These are phyloP conservation scores for Nelumbo lutea DNA, from an alignment of 164 flowering plant species.

Conservation along the genomic window DNA sequence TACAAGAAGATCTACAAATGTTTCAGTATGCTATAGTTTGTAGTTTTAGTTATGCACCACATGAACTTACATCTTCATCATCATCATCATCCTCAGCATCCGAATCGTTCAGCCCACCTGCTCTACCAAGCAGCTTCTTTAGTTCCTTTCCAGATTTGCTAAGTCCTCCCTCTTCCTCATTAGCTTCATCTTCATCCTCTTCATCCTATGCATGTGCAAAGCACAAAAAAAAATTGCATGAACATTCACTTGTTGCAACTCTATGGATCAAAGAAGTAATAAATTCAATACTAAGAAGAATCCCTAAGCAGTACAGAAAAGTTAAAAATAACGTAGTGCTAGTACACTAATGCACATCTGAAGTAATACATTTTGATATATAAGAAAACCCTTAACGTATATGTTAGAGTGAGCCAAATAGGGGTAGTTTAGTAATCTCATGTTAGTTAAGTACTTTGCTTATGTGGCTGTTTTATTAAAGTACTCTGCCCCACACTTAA, in stretches of 20 bases:
- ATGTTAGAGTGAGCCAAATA: too few species aligned
- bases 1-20: not conserved
- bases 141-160: conserved; percentile 97
- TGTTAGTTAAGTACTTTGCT: too few species aligned
- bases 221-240: not conserved
- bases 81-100: conserved; percentile 93
- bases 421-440: too few species aligned
- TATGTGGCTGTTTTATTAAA: too few species aligned
- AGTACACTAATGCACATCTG: not conserved
- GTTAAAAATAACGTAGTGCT: not conserved
- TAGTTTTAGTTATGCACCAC: conserved; percentile 1
- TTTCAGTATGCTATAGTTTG: not conserved
- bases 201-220: conserved; percentile 58
- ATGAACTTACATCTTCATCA: conserved; percentile 64
- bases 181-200: conserved; percentile 74
- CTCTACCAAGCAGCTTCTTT: conserved; percentile 77
- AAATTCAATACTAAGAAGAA: not conserved
- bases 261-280: too few species aligned
- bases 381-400: too few species aligned
- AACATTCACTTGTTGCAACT: not conserved
- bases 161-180: conserved; percentile 69
- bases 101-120: conserved; percentile 70
- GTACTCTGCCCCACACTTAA: too few species aligned
- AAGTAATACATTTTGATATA: not conserved
- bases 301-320: not conserved